Base-by-base conservation (phyloP, 2,329 filamentous ascomycete species). In the Colletotrichum cereale region DNA sequence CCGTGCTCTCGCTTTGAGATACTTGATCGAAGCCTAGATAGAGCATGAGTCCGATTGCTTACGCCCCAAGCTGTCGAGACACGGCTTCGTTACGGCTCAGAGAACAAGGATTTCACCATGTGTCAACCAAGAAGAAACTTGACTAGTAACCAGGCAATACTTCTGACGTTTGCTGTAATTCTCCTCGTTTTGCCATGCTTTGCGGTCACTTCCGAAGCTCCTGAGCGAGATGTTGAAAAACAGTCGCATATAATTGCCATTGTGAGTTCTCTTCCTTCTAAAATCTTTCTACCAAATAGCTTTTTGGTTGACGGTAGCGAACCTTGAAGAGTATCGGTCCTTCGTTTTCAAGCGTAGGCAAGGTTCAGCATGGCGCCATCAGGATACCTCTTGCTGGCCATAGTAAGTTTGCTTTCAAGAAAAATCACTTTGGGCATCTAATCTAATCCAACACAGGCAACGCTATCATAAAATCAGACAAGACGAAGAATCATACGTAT, bases 201-300 rank as follows among this genome's bases (percentile, higher is more conserved):
- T 24, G 31, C 21, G 5, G 11, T 34, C 5, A 31, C n/a, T 26
- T 26, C 16, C 44, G 44, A 50, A 14, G 16, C 34, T 38, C 29
- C 21, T 29, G 44, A n/a, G 16, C 5, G 44, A n/a, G 10, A 14
- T 36, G 10, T 2, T 29, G 31, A 14, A 29, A 7, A 18, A 11
- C 11, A 50, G 11, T 7, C n/a, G 12, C 14, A n/a, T 31, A 29
- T 16, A 34, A 44, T 63, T 6, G 48, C 48, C 11, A 63, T 63
- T 24, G 61, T 63, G 48, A 53, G 61, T 62, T 47, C 11, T 34
- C 31, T n/a, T n/a, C n/a, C n/a, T n/a, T n/a, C n/a, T n/a, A 42
- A 16, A 7, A 6, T 5, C 1, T 24, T 8, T 1, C 14, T 24
- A 24, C 26, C 18, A 5, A 21, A 5, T 16, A 21, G 6, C n/a